Conservation (phyloP, 768 basidiomycete genomes). For the Collybia mongolica region DNA sequence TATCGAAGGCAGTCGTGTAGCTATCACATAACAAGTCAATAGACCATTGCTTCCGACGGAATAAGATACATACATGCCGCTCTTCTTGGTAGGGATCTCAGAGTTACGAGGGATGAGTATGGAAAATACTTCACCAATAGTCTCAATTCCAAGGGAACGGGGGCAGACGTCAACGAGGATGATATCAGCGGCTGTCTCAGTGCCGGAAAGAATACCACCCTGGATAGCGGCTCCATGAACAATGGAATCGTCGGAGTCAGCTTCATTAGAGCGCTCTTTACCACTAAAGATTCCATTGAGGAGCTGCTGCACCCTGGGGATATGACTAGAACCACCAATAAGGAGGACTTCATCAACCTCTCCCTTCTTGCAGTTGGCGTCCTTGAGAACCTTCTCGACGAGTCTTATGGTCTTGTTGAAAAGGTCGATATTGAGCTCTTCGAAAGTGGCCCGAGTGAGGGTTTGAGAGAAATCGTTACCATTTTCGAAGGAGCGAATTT, state of each 20-base stretch:
- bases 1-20: conserved; percentile 90
- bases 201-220: conserved; percentile 87
- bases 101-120: conserved; percentile 47
- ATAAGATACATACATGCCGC: conserved; percentile 31
- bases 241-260: conserved; percentile 75
- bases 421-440: conserved; percentile 85
- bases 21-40: conserved; percentile 68
- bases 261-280: conserved; percentile 63
- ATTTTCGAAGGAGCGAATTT: conserved; percentile 93
- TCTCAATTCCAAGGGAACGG: conserved; percentile 60
- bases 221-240: conserved; percentile 82
- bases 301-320: conserved; percentile 67
- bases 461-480: conserved; percentile 98
- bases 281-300: conserved; percentile 61
- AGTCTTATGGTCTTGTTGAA: conserved; percentile 99
- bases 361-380: conserved; percentile 97
- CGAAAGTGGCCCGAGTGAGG: conserved; percentile 64
- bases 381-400: conserved; percentile 97
- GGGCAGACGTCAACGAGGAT: conserved; percentile 68
- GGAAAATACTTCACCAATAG: conserved; percentile 63
- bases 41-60: neutral
- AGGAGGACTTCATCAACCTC: conserved; percentile 78
- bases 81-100: conserved; percentile 48
- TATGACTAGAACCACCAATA: conserved; percentile 67
- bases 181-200: conserved; percentile 48